Conservation (phyloP, 2,329 filamentous ascomycete genomes). For the Ophiobolus disseminans region DNA sequence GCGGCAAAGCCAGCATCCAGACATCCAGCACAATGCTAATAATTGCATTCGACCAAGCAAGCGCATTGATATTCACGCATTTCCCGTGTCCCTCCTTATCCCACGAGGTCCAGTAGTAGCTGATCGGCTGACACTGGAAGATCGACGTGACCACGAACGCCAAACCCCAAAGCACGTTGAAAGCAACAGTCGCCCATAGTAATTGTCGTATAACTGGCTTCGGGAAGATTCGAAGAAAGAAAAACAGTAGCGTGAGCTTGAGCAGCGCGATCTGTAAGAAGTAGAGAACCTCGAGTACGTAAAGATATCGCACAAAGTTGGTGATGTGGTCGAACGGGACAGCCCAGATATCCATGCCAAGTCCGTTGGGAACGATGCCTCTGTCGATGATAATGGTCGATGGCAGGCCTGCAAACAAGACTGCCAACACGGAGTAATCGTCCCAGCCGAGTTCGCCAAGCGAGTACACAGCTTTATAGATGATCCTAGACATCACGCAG, state of each 20-base stretch:
- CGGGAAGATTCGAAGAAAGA: slow-evolving; percentile 37
- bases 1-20: slow-evolving; percentile 37
- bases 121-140: slow-evolving; percentile 43
- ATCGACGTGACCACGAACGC: slow-evolving; percentile 19
- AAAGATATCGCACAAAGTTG: slow-evolving; percentile 45
- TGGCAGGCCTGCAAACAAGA: background rate
- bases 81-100: slow-evolving; percentile 16
- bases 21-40: slow-evolving; percentile 34
- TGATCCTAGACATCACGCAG: slow-evolving; percentile 40
- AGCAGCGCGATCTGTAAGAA: slow-evolving; percentile 28
- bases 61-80: slow-evolving; percentile 42
- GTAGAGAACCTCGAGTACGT: slow-evolving; percentile 39
- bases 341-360: slow-evolving; percentile 60
- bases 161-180: slow-evolving; percentile 26
- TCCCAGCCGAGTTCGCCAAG: slow-evolving; percentile 40
- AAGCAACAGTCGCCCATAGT: slow-evolving; percentile 19
- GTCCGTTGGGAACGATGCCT: slow-evolving; percentile 36
- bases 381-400: slow-evolving; percentile 16
- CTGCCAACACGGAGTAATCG: slow-evolving; percentile 32
- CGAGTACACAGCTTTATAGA: slow-evolving; percentile 42
- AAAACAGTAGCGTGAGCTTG: slow-evolving; percentile 34
- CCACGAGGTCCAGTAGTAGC: slow-evolving; percentile 39
- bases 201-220: slow-evolving; percentile 11
- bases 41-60: slow-evolving; percentile 40
- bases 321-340: slow-evolving; percentile 51